phyloP scores from a whole-genome alignment of 345 rosid species.

The Eucalyptus marginata region DNA sequence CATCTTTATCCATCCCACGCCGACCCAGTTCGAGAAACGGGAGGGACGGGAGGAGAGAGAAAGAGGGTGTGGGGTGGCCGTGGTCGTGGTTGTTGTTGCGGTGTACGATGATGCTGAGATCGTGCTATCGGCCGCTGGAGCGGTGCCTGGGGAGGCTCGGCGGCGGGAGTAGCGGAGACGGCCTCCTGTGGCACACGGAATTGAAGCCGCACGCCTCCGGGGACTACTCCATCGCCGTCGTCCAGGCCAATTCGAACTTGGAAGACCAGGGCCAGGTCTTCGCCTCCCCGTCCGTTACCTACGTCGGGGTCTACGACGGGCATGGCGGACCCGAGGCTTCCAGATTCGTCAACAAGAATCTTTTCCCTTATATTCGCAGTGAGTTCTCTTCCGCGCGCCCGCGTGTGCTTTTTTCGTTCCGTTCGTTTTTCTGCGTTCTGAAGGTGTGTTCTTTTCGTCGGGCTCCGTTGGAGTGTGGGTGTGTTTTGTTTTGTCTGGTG shows the following conservation, averaged over 20 bases:
- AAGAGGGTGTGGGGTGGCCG: not conserved
- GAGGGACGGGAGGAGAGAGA: not conserved
- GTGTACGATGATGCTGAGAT: slow-evolving; percentile 40
- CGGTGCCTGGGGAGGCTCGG: slow-evolving; percentile 52
- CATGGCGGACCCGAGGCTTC: slow-evolving; percentile 99
- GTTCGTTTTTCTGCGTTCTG: not conserved
- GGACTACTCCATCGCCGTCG: slow-evolving; percentile 91
- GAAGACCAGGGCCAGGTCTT: slow-evolving; percentile 95
- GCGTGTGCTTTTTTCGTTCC: not conserved
- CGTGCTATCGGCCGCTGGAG: slow-evolving; percentile 57
- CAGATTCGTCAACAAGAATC: slow-evolving; percentile 72
- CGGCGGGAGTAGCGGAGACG: slow-evolving; percentile 42
- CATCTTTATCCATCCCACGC: not conserved
- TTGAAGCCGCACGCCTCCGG: slow-evolving; percentile 75
- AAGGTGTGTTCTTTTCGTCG: not conserved
- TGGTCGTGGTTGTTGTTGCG: not conserved
- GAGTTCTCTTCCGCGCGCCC: not conserved
- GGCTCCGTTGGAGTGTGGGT: not conserved
- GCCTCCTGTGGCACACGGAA: slow-evolving; percentile 75
- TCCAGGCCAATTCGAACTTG: slow-evolving; percentile 71
- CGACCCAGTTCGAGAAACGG: not conserved
- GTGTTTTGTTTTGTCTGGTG: not conserved
- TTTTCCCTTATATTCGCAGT: slow-evolving; percentile 77
- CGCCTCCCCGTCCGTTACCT: slow-evolving; percentile 67
- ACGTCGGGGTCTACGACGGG: slow-evolving; percentile 85